phyloP scores from a whole-genome alignment of 192 early-diverging fungal species.

The Dissophora globulifera region DNA sequence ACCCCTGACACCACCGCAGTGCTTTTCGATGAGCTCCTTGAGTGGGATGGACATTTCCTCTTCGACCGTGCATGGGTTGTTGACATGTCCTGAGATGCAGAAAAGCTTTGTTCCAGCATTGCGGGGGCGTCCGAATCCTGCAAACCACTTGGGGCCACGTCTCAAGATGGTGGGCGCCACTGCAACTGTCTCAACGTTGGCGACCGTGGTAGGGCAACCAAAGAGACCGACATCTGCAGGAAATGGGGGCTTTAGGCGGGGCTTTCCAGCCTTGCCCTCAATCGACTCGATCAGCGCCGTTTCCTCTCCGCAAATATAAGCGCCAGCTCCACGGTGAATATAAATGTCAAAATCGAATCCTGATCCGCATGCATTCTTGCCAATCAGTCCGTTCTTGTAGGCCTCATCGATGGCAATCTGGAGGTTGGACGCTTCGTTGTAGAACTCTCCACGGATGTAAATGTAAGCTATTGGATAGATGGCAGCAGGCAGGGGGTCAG shows the following conservation, averaged over 20 bases:
- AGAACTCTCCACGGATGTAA: conserved; percentile 97
- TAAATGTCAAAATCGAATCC: conserved; percentile 98
- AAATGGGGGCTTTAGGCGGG: conserved; percentile 98
- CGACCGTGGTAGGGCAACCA: conserved; percentile 99
- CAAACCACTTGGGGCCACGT: conserved; percentile 93
- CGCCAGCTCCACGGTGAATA: conserved; percentile 97
- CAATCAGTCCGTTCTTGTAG: conserved; percentile 96
- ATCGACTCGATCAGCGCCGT: conserved; percentile 87
- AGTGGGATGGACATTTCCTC: conserved; percentile 99
- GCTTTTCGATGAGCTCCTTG: conserved; percentile 90
- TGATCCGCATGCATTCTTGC: conserved; percentile 97
- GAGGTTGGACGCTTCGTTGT: conserved; percentile 93
- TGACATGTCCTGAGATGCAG: conserved; percentile 98
- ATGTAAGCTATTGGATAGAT: conserved; percentile 82
- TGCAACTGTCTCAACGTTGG: conserved; percentile 99
- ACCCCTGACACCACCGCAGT: conserved; percentile 96
- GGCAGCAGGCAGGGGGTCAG: too few species aligned
- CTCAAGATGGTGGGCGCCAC: conserved; percentile 92
- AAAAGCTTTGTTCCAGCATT: conserved; percentile 97
- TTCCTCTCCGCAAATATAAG: conserved; percentile 99
- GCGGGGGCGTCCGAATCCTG: conserved; percentile 89
- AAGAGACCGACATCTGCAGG: conserved; percentile 98
- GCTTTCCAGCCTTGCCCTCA: conserved; percentile 99
- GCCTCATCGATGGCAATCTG: conserved; percentile 97
- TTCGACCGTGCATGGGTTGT: conserved; percentile 97